Conservation (phyloP, 805 yeast genomes). For the Candida gorgasii region DNA sequence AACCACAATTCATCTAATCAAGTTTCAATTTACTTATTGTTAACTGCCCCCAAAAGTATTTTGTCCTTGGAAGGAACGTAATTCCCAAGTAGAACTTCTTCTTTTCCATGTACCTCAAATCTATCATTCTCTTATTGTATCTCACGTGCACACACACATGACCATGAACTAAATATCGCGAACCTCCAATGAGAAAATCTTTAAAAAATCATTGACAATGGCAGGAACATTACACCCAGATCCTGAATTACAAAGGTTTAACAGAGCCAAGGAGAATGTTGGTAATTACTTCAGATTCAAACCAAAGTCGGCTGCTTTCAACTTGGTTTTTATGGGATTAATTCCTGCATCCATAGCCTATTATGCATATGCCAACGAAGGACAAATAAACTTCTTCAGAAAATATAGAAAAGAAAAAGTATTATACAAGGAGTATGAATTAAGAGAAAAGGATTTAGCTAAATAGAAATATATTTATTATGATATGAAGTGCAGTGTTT, state of each 20-base stretch:
- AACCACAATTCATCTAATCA: no score
- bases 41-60: no score
- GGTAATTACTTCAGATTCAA: constrained; percentile 46
- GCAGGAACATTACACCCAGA: constrained; percentile 47
- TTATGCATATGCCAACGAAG: constrained; percentile 40
- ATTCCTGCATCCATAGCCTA: constrained; percentile 39
- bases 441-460: constrained; percentile 45
- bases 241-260: constrained; percentile 42
- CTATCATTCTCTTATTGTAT: background rate
- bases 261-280: constrained; percentile 40
- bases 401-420: constrained; percentile 37
- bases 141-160: background rate
- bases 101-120: background rate
- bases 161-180: background rate
- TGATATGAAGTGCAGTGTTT: no score
- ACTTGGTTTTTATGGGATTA: constrained; percentile 36
- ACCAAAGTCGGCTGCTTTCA: constrained; percentile 37
- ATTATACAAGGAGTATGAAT: constrained; percentile 39
- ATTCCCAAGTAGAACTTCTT: background rate
- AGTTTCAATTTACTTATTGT: no score
- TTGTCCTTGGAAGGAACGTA: no score
- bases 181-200: constrained; percentile 1
- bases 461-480: constrained; percentile 5
- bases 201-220: constrained; percentile 22
- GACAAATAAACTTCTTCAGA: constrained; percentile 34